Evolutionary conservation across 371 early-diverging fungal genomes (phyloP), one percentile per base, ranked within the genome.

Genomic region (Choanephora cucurbitarum): DNA sequence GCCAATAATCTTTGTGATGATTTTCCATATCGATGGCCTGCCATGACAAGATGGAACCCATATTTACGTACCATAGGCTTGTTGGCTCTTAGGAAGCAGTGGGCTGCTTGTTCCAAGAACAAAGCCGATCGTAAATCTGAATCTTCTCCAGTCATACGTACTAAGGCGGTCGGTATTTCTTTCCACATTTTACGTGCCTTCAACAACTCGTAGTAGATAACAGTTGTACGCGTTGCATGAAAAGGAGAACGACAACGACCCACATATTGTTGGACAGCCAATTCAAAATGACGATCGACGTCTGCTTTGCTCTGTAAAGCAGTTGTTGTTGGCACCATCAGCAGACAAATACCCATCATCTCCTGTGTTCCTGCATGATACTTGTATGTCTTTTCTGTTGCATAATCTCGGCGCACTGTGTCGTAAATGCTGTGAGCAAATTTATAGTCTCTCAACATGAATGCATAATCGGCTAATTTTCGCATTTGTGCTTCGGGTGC

Each of bases 391-490:
- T 89, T 88, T 51, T 93, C 94, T 0, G 87, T 81, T 5, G 84
- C 79, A 75, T 88, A 98, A 59, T 97, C 98, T 52, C 92, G 88
- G 48, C 91, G 89, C 1, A 92, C 93, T 0, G 86, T 86, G 55
- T 96, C 95, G 57, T 97, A 98, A 4, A 91, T 88, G 0, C 87
- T 80, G 44, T 83, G 83, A 1, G 98, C 97, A 67, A 95, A 89
- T 54, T 85, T 84, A 72, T 90, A 96, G 65, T 97, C 97, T 17
- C 91, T 77, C 7, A 98, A 76, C 96, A 97, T 96, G 62, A 98
- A 96, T 3, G 95, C 89, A 75, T 85, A 97, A 72, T 97, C 97
- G 6, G 94, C 98, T 41, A 96, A 72, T 60, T 89, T 89, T 10
- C 97, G 86, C 85, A 96, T 83, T 57, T 91, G 88, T 1, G 93